phyloP scores from a whole-genome alignment of 345 rosid species.

The Brassica juncea region DNA sequence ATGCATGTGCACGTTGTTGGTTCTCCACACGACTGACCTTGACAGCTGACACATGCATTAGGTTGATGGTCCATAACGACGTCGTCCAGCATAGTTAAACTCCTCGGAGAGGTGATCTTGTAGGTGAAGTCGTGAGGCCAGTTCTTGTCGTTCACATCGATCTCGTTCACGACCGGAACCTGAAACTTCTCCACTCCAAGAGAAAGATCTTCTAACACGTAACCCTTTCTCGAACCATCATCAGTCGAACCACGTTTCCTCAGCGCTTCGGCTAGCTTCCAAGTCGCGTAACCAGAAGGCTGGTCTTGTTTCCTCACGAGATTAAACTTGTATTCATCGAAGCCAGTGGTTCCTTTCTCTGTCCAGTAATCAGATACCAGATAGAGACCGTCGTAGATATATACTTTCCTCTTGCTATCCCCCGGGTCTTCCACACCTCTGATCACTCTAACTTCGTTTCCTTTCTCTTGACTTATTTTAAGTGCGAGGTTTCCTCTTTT shows the following conservation, averaged over 20 bases:
- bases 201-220: constrained; percentile 57
- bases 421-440: constrained; percentile 50
- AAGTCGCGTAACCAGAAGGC: constrained; percentile 47
- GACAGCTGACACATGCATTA: background rate
- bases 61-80: background rate
- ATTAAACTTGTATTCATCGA: constrained; percentile 52
- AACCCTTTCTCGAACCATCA: constrained; percentile 27
- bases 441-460: constrained; percentile 63
- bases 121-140: constrained; percentile 60
- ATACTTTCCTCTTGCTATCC: constrained; percentile 36
- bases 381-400: constrained; percentile 65
- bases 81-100: background rate
- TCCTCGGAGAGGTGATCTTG: background rate
- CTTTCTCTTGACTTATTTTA: constrained; percentile 47
- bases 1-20: constrained; percentile 42
- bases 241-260: background rate
- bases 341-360: constrained; percentile 52
- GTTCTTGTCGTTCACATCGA: constrained; percentile 54
- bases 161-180: constrained; percentile 66
- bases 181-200: constrained; percentile 57
- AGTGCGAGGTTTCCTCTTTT: constrained; percentile 68
- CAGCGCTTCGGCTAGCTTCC: constrained; percentile 50
- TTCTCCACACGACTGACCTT: background rate
- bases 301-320: constrained; percentile 54
- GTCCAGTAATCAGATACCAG: constrained; percentile 49